Conservation (phyloP, 202 grass and related monocot genomes). For the Schoenoplectus tabernaemontani region DNA sequence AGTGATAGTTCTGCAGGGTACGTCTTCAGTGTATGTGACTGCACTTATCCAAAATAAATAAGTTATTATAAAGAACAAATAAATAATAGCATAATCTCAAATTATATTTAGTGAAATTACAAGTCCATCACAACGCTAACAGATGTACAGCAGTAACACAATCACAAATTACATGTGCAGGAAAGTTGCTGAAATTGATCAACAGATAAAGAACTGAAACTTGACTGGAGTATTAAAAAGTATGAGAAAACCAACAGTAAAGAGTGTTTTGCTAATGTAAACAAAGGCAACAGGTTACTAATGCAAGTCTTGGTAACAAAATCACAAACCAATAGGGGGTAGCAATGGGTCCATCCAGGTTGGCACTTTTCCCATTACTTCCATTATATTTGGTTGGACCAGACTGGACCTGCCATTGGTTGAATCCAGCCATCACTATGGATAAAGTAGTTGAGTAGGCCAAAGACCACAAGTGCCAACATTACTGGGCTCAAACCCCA, state of each 20-base stretch:
- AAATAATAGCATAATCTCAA: neutral
- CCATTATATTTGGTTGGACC: neutral
- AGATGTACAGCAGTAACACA: neutral
- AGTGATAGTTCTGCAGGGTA: constrained; percentile 70
- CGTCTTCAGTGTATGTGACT: constrained; percentile 59
- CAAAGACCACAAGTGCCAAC: neutral
- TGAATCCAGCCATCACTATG: neutral
- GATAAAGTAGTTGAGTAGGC: neutral
- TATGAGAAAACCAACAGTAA: neutral
- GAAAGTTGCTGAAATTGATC: neutral
- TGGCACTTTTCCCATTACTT: neutral
- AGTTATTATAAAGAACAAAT: constrained; percentile 1
- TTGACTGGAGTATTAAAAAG: too few species aligned
- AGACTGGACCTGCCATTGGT: neutral
- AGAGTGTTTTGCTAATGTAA: neutral
- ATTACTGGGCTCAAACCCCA: neutral
- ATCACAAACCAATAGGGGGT: neutral
- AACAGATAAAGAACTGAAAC: neutral
- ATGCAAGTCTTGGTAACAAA: neutral
- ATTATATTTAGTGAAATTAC: neutral
- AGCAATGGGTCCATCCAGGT: neutral
- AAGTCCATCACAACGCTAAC: neutral
- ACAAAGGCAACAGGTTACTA: neutral
- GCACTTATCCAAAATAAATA: constrained; percentile 2
- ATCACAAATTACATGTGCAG: neutral